Evolutionary conservation across 305 asterid species (phyloP), one percentile per base, ranked within the genome.

Genomic region (Fraxinus angustifolia): DNA sequence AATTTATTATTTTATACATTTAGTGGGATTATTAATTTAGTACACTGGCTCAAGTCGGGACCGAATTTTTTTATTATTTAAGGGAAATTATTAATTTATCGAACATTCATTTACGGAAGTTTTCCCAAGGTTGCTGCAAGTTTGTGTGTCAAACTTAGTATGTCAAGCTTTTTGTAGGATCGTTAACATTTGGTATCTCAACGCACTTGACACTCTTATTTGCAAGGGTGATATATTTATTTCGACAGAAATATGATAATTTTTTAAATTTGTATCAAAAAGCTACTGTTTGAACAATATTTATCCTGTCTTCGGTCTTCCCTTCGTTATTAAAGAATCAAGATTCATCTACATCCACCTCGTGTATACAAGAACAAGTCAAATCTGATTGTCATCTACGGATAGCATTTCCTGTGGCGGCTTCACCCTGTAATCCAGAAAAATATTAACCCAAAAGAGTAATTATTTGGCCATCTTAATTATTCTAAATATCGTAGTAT

Each of bases 381-480:
- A 56, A 56, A 56, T 56, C 28, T 56, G 67, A 56, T 56, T 56
- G 67, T 17, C 67, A 56, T 56, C 67, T 17, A 1, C 67, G 67
- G 67, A 56, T 17, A 17, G 67, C 26, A 7, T 56, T 56, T n/a
- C 28, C 67, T 17, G 26, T 28, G 67, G 26, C 67, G 67, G 28
- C 71, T 21, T 21, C 71, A 62, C 71, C 67, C 28, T 17, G 28
- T 19, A 56, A 53, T 10, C 65, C 23, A 21, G 70, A 60, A 21
- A 53, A 60, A 17, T 19, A 60, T 60, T 60, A 21, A 23, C 71
- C 34, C n/a, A 62, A 21, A 62, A 3, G 33, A 62, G 33, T 2
- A 23, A 8, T 23, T 7, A 62, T 62, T 62, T 7, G 56, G 81
- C 79, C 62, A 56, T 34, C 81, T 72, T 35, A 73, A 82, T 23